Evolutionary conservation across 1,284 basidiomycete genomes (phyloP), one percentile per base, ranked within the genome.

Genomic region (Tetrapyrgos nigripes): DNA sequence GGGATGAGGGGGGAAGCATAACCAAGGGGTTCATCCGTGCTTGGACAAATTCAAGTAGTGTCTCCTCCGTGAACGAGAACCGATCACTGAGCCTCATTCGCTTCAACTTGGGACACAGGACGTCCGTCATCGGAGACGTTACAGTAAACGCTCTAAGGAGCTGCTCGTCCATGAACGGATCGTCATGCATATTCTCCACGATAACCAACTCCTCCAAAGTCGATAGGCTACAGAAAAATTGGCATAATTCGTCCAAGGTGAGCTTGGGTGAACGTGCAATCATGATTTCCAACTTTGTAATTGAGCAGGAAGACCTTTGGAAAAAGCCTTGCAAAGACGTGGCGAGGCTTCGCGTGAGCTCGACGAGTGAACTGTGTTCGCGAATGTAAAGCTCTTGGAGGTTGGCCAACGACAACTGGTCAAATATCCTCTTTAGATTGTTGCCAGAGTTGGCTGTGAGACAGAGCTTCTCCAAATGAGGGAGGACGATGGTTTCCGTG

Each of bases 91-190:
- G 13, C 13, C 43, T 24, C 1, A 55, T 40, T 19, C 23, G 3
- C 26, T 31, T 33, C 26, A 55, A 28, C 14, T 14, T 31, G 17
- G 54, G 54, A 21, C 54, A 55, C 28, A 55, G 33, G 11, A 50
- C 35, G 9, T 49, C 47, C 19, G 19, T 40, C 37, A 40, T 17
- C 4, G 37, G 37, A 40, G 37, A 40, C 6, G 37, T 40, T 11
- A 40, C 37, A n/a, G 54, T 23, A 13, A 55, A 40, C 3, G 54
- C 54, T 19, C 28, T 49, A 17, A 55, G 29, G 28, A 55, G 47
- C 19, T 55, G 46, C 23, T 55, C 54, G 26, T 55, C 47, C 5
- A 55, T 49, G 24, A 54, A 24, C 26, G 53, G 44, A 29, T 40
- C 37, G 19, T 40, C 37, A 40, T 40, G 37, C 37, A 40, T 40